Base-by-base conservation (phyloP, 1,284 basidiomycete species). In the Sanghuangporus baumii region DNA sequence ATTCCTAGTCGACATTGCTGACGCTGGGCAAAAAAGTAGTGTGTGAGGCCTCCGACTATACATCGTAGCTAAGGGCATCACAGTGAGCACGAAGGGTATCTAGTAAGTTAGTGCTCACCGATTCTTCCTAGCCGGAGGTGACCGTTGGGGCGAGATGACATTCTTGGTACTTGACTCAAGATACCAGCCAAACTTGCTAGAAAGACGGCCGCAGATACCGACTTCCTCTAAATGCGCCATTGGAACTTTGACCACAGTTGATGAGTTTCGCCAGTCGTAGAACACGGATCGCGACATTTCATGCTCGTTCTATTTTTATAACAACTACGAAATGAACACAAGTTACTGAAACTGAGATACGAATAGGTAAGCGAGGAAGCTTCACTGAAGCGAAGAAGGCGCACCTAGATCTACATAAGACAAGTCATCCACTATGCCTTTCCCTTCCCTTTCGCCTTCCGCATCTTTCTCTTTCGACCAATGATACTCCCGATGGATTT, bases 401-500 rank as follows among this genome's bases (percentile, higher is more conserved):
- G 11, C 23, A 59, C 57, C 57, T 59, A 31, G 20, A 26, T 41
- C 50, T 18, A 37, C 26, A 51, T 16, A 51, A 36, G 20, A 1
- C 12, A 40, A 46, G 38, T 23, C 51, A 34, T 20, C 23, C 16
- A 16, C 14, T 58, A 63, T 6, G 59, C 43, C 48, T 65, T 65
- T 20, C 56, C 61, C 26, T 65, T 65, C 23, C 56, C 61, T 52
- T 57, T 63, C 31, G 40, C 31, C 59, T 61, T 65, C 48, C 67
- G 66, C 61, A 69, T 66, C 59, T 70, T 70, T 40, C 70, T 62
- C 57, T 70, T 70, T 51, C 67, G 61, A 16, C 69, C 69, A 57
- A 71, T 71, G 3, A 71, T 48, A 23, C 63, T 57, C 8, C 69
- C 67, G 36, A 71, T 4, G 31, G 57, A 61, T 48, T 61, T 60